Conservation (phyloP, 129 eudicot species). For the Flaveria sonorensis region DNA sequence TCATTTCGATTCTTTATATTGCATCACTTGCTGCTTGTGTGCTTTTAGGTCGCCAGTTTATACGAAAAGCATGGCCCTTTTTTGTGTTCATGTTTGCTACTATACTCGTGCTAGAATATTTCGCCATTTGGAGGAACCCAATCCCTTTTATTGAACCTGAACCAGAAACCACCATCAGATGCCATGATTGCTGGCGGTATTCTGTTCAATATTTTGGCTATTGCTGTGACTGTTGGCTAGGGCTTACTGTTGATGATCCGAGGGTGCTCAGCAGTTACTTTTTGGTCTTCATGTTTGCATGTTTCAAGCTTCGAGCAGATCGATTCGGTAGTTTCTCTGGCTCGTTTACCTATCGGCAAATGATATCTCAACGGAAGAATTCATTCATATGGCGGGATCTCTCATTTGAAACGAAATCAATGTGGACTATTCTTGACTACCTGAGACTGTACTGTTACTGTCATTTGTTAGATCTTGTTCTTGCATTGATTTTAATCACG, state of each 20-base stretch:
- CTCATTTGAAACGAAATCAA: conserved; percentile 56
- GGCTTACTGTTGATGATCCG: conserved; percentile 49
- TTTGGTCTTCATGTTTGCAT: conserved; percentile 53
- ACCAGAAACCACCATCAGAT: conserved; percentile 35
- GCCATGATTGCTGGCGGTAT: conserved; percentile 55
- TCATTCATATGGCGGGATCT: conserved; percentile 46
- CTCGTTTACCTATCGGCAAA: conserved; percentile 40
- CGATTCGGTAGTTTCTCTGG: conserved; percentile 43
- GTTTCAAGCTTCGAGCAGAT: conserved; percentile 62
- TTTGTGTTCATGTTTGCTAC: conserved; percentile 48
- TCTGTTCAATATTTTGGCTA: conserved; percentile 38
- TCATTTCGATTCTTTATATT: conserved; percentile 43
- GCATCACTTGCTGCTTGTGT: conserved; percentile 56
- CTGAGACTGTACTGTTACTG: conserved; percentile 54
- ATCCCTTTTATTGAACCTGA: conserved; percentile 27
- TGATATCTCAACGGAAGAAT: conserved; percentile 44
- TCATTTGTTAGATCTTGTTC: conserved; percentile 56
- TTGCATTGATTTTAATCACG: conserved; percentile 48
- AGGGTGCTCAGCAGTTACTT: conserved; percentile 50
- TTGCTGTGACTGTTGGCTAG: conserved; percentile 57
- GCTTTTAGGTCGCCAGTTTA: conserved; percentile 48
- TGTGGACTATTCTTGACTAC: conserved; percentile 58
- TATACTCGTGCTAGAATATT: conserved; percentile 48
- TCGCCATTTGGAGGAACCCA: conserved; percentile 50
- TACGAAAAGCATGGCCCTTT: conserved; percentile 52